Conservation (phyloP, 2,329 filamentous ascomycete species). For the Monosporascus sp. region DNA sequence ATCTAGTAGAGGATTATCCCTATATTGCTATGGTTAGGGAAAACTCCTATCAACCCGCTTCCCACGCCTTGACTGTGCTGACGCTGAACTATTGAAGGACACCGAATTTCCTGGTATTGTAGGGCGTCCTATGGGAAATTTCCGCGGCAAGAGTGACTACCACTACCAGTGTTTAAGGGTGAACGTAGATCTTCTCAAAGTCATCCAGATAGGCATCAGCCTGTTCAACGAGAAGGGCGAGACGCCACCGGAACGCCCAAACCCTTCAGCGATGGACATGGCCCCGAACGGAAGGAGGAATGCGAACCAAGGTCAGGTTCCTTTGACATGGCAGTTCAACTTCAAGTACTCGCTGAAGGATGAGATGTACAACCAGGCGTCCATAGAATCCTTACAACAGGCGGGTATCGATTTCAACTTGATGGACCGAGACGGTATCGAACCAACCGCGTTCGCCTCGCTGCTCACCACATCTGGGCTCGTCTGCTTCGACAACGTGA, state of each 20-base stretch:
- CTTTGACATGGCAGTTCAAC: conserved; percentile 98
- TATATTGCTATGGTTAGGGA: conserved; percentile 91
- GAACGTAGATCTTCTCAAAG: conserved; percentile 95
- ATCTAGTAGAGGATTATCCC: conserved; percentile 82
- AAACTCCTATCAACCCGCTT: neutral
- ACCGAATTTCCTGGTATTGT: conserved; percentile 99
- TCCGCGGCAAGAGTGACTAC: conserved; percentile 93
- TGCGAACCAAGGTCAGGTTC: conserved; percentile 50
- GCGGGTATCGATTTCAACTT: conserved; percentile 88
- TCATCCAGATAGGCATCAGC: conserved; percentile 94
- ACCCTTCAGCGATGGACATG: conserved; percentile 35
- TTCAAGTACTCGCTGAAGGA: conserved; percentile 92
- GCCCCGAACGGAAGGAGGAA: conserved; percentile 34
- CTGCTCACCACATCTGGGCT: conserved; percentile 88
- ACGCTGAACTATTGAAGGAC: conserved; percentile 53
- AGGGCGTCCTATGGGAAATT: conserved; percentile 88
- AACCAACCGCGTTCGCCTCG: conserved; percentile 81
- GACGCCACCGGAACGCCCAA: conserved; percentile 66
- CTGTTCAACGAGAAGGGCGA: conserved; percentile 90
- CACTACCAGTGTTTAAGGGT: conserved; percentile 97
- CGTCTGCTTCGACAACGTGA: conserved; percentile 78
- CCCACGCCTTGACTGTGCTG: conserved; percentile 10
- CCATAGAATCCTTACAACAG: conserved; percentile 83
- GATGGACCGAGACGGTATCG: conserved; percentile 83
- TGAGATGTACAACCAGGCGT: conserved; percentile 97